phyloP scores from a whole-genome alignment of 2,329 filamentous ascomycete genomes.

The Fonsecaea erecta region DNA sequence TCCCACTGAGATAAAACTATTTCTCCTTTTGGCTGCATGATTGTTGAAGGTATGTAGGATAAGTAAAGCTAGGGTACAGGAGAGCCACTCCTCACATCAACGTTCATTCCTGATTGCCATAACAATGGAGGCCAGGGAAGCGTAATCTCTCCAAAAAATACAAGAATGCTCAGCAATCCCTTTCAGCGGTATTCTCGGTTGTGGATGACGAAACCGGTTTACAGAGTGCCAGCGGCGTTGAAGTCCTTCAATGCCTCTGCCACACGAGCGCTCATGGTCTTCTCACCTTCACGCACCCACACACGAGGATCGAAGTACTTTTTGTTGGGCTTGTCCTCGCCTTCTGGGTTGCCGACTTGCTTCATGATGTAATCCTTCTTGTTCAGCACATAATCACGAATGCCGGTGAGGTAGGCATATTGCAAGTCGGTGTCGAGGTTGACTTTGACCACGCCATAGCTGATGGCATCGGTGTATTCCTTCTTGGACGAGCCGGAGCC shows the following conservation, averaged over 20 bases:
- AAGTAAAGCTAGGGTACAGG: not conserved
- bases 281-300: conserved; percentile 91
- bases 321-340: conserved; percentile 98
- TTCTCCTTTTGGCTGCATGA: not conserved
- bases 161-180: not conserved
- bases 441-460: conserved; percentile 97
- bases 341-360: conserved; percentile 92
- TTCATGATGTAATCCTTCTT: conserved; percentile 93
- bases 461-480: conserved; percentile 88
- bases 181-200: not conserved
- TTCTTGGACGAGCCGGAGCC: conserved; percentile 89
- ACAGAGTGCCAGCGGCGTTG: conserved; percentile 79
- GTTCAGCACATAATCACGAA: conserved; percentile 90
- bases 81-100: not conserved
- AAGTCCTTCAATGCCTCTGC: conserved; percentile 86
- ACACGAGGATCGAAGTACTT: conserved; percentile 90
- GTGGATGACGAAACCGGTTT: conserved; percentile 45
- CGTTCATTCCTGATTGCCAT: not conserved
- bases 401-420: conserved; percentile 88
- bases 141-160: conserved; percentile 19
- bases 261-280: conserved; percentile 88
- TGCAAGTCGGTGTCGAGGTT: conserved; percentile 99
- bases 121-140: not conserved
- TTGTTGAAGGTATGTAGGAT: conserved; percentile 5
- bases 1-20: not conserved